Base-by-base conservation (phyloP, 352 stramenopile species). In the Phytophthora crassamura region DNA sequence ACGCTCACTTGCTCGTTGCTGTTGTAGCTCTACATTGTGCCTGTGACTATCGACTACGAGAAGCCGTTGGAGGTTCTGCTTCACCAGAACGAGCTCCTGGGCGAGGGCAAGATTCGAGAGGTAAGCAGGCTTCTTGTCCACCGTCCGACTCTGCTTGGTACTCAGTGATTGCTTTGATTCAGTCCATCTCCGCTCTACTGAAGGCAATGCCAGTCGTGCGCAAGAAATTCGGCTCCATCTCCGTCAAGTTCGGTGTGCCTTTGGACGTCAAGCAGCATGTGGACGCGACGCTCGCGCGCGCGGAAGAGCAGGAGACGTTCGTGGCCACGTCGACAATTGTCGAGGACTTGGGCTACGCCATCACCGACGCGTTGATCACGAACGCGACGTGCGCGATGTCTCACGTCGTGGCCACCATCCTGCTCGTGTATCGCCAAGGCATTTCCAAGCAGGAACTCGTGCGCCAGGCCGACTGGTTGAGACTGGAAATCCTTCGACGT, bases 41-140 rank as follows among this genome's bases (percentile, higher is more conserved):
- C 87, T 0, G 83, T 95, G 22, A 94, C 85, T 5, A 95, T 95
- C 45, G 87, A 95, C 64, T 95, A 94, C 48, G 87, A 95, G 62
- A 94, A 93, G 66, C 86, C 87, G 3, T 69, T 93, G 18, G 87
- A 95, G 62, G 83, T 91, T 14, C 65, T 91, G 53, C 52, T 95
- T 5, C 86, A 95, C 34, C 86, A 93, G 54, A 90, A 94, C 15
- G 87, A 95, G 28, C 61, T 95, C 0, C 53, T 94, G 5, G 87
- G 87, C 14, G 82, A 92, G 61, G 86, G 86, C 55, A 92, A 93
- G 59, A 77, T 93, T 57, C 88, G 90, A 39, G 85, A 94, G 68
- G 80, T 86, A 67, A 18, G 65, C 38, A 38, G 32, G 6, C 18
- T 28, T 40, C 43, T 35, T 5, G 14, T 45, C 52, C 20, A 28